Evolutionary conservation across 2,329 filamentous ascomycete species (phyloP).

Genomic region (Diaporthe batatas): DNA sequence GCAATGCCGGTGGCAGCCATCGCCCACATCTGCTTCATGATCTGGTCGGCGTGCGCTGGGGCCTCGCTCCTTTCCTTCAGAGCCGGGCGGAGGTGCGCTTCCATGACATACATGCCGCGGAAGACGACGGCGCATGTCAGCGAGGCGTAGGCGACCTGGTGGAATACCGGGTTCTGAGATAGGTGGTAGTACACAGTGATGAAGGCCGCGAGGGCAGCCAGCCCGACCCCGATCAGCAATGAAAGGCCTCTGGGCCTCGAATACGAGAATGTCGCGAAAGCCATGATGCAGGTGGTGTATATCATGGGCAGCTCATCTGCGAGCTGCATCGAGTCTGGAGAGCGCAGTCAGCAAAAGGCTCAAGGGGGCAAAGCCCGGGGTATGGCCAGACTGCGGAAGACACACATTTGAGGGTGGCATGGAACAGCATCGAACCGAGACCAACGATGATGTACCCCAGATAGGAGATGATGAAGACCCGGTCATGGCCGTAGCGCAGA

Average conservation of each 20-base stretch:
- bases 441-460: slow-evolving; percentile 68
- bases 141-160: slow-evolving; percentile 82
- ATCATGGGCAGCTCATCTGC: slow-evolving; percentile 73
- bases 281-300: slow-evolving; percentile 70
- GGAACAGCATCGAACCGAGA: slow-evolving; percentile 68
- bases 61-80: slow-evolving; percentile 56
- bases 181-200: slow-evolving; percentile 86
- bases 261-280: slow-evolving; percentile 80
- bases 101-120: slow-evolving; percentile 83
- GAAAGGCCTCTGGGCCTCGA: slow-evolving; percentile 63
- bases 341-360: slow-evolving; percentile 27
- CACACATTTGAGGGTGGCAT: slow-evolving; percentile 68
- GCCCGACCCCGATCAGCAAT: slow-evolving; percentile 52
- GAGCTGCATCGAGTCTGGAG: slow-evolving; percentile 70
- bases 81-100: slow-evolving; percentile 60
- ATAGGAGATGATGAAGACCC: slow-evolving; percentile 78
- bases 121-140: slow-evolving; percentile 79
- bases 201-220: slow-evolving; percentile 72
- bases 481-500: slow-evolving; percentile 77
- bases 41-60: slow-evolving; percentile 61
- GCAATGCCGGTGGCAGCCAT: slow-evolving; percentile 77
- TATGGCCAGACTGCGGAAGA: slow-evolving; percentile 20
- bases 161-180: slow-evolving; percentile 84
- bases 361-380: not conserved
- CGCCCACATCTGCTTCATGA: slow-evolving; percentile 77